Evolutionary conservation across 306 rosid species (phyloP).

Genomic region (Malus sylvestris): DNA sequence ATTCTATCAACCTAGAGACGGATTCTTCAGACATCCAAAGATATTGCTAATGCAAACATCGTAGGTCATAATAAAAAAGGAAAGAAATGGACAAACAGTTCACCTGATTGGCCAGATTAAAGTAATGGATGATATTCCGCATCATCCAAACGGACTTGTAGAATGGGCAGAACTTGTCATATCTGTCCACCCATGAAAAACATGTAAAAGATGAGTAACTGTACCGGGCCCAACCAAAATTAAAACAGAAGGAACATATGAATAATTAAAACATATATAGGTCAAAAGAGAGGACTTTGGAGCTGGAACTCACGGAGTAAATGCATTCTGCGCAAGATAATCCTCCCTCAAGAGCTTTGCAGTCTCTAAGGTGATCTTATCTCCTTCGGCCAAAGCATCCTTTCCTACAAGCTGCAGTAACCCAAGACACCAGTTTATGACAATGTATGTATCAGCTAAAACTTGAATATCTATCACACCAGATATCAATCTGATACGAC

Average conservation of each 20-base stretch:
- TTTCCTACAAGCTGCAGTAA: slow-evolving; percentile 89
- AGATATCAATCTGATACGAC: background rate
- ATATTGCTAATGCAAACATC: background rate
- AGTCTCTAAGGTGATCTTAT: slow-evolving; percentile 95
- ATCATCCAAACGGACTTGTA: slow-evolving; percentile 99
- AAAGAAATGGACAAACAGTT: background rate
- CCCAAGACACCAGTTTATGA: background rate
- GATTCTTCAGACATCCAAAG: background rate
- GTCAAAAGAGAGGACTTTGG: background rate
- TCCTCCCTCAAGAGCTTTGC: slow-evolving; percentile 99
- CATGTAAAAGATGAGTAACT: slow-evolving; percentile 1
- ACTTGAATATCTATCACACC: background rate
- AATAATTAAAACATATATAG: background rate
- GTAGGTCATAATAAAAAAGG: background rate
- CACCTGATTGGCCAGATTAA: slow-evolving; percentile 96
- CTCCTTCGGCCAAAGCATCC: slow-evolving; percentile 97
- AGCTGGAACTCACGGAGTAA: slow-evolving; percentile 69
- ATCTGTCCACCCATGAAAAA: slow-evolving; percentile 41
- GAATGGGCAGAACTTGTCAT: slow-evolving; percentile 98
- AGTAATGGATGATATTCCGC: slow-evolving; percentile 99
- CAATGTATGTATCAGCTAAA: background rate
- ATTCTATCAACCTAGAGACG: background rate
- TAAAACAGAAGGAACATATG: background rate
- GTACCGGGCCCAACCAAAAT: background rate
- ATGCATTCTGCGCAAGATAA: slow-evolving; percentile 99